These are phyloP conservation scores for Dactylellina leptospora DNA, from an alignment of 2,329 filamentous ascomycete species.

Conservation along the genomic window DNA sequence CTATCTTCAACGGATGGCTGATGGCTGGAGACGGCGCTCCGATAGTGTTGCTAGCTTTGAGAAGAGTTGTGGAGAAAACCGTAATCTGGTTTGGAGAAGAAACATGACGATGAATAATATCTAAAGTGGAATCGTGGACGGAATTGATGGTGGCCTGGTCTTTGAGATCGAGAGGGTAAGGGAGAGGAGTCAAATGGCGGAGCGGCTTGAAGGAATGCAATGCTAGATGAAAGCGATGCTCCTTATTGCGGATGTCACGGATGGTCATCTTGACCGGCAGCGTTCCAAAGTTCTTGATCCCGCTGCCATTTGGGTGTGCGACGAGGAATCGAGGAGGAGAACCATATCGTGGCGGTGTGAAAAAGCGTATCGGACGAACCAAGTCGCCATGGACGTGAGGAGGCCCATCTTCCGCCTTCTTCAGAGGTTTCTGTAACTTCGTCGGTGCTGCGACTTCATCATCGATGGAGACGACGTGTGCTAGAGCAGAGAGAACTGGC, in stretches of 20 bases:
- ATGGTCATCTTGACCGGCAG: constrained; percentile 17
- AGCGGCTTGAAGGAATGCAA: constrained; percentile 47
- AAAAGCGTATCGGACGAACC: constrained; percentile 22
- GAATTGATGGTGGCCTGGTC: not conserved
- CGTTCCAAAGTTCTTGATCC: constrained; percentile 45
- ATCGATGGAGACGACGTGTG: constrained; percentile 4
- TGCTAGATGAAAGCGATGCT: constrained; percentile 42
- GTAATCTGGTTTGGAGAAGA: constrained; percentile 26
- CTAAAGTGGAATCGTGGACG: not conserved
- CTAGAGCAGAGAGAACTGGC: not conserved
- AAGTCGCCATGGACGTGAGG: constrained; percentile 24
- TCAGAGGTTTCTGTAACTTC: not conserved
- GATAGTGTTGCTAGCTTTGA: constrained; percentile 18
- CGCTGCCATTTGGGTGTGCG: constrained; percentile 31
- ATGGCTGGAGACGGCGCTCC: constrained; percentile 14
- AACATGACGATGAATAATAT: constrained; percentile 19
- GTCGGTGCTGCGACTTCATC: not conserved
- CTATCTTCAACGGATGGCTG: constrained; percentile 15
- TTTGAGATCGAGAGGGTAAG: constrained; percentile 33
- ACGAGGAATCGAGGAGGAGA: constrained; percentile 41
- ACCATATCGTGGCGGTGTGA: constrained; percentile 19
- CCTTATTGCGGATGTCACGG: constrained; percentile 42
- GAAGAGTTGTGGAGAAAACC: constrained; percentile 16
- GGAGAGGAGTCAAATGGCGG: constrained; percentile 2
- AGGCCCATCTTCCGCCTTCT: not conserved